A percentile compares a stretch with the other conserved stretches of the same genome.
Conservation (phyloP, 805 yeast species). For the Zygoascus biomembranicola region DNA sequence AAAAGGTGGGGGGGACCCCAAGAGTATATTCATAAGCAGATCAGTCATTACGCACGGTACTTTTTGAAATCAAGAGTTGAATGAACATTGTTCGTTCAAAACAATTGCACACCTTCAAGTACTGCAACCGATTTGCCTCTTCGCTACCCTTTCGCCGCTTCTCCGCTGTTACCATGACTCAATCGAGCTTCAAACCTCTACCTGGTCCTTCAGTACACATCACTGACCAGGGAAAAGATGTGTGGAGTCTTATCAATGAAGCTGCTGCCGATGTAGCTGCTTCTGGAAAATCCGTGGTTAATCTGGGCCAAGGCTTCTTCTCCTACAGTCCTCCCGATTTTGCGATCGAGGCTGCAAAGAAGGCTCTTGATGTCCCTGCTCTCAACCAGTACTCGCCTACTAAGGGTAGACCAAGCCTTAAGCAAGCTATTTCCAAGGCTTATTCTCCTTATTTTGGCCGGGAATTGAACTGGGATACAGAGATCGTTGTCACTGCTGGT, state of each 20-base stretch:
- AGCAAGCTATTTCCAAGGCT: slow-evolving; percentile 59
- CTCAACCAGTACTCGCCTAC: slow-evolving; percentile 92
- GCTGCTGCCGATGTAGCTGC: slow-evolving; percentile 70
- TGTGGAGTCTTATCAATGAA: slow-evolving; percentile 92
- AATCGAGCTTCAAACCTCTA: slow-evolving; percentile 6
- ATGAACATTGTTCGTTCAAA: background rate
- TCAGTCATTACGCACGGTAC: background rate
- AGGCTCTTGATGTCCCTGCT: slow-evolving; percentile 62
- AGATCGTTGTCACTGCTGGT: slow-evolving; percentile 84
- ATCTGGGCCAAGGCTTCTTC: slow-evolving; percentile 95
- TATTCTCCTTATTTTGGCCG: slow-evolving; percentile 64
- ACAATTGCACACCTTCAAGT: background rate
- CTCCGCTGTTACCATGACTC: background rate
- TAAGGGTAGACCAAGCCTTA: slow-evolving; percentile 70
- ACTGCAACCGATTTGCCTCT: background rate
- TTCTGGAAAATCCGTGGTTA: slow-evolving; percentile 69
- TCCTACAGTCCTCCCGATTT: slow-evolving; percentile 95
- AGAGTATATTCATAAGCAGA: background rate
- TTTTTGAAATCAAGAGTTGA: background rate
- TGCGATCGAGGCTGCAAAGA: slow-evolving; percentile 73
- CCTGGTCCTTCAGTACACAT: slow-evolving; percentile 18
- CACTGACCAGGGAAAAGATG: slow-evolving; percentile 50
- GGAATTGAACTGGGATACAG: slow-evolving; percentile 43
- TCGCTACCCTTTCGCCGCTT: background rate
- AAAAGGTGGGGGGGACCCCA: background rate